Base-by-base conservation (phyloP, 78 protist species). In the Dictyostelium intermedium region DNA sequence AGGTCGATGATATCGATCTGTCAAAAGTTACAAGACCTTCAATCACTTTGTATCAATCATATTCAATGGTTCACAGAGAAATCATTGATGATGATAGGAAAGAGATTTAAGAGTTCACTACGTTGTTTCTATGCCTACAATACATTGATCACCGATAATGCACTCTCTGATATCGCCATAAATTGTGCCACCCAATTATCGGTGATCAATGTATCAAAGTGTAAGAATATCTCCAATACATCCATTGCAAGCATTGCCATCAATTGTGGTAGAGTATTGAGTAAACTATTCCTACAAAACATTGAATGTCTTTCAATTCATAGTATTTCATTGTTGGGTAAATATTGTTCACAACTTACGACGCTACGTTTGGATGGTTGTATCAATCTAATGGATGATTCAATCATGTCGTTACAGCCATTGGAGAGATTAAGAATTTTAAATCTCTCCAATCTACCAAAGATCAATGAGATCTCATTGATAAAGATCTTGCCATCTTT, bases 21-120 rank as follows among this genome's bases (percentile, higher is more conserved):
- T 9, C 82, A 80, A 9, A 50, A 63, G 6, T 66, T 89, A 9
- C 53, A n/a, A 13, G 32, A 30, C 3, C 37, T 89, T 30, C 69
- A 78, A 41, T 63, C 87, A 66, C 53, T 89, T 35, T 89, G 94
- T 35, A 63, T 89, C 72, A 89, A 89, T 35, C 47, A 74, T 16
- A 78, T 89, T 30, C 45, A 66, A 32, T 80, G 25, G 25, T 9
- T 89, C 23, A 69, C 85, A 2, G 83, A 89, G 1, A 69, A 63
- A 5, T 35, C 76, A 2, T 13, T 80, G 13, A n/a, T 61, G 10
- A 6, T 34, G 2, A 25, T 89, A 10, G 82, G 73, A 13, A 63
- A 63, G 30, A 72, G 47, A 34, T 41, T 23, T 5, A 35, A 41
- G 25, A n/a, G 13, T 27, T 27, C 34, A 9, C 1, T 89, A 9